Base-by-base conservation (phyloP, 306 rosid genomes). In the Vicia villosa region DNA sequence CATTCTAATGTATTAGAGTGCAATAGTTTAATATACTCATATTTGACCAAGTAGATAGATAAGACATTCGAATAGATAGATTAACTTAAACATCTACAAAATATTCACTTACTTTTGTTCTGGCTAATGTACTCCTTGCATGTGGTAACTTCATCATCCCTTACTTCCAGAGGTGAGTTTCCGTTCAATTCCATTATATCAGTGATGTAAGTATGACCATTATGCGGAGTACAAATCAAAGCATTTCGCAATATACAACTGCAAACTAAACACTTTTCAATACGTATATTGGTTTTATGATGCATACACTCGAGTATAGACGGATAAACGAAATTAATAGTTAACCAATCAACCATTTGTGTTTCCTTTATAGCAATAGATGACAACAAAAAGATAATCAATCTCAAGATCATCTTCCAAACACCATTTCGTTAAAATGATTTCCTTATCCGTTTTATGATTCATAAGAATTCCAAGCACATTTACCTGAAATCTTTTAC, bases 351-450 rank as follows among this genome's bases (percentile, higher is more conserved):
- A 41, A 92, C 4, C 11, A 0, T 2, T 34, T 72, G 62, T 51
- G 43, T 61, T 50, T 32, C 62, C 38, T 66, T 45, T n/a, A 19
- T 14, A 10, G 43, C 63, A 37, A 57, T 67, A 62, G 85, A 75
- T 2, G 98, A 96, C 54, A 92, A 89, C 79, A 92, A 69, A 22
- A 73, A 89, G 96, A 80, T 80, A 89, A 73, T 92, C 92, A 43
- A 85, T 68, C 79, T 64, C 80, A 24, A 24, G 28, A 24, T 24
- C 28, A 24, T 24, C 28, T 24, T 22, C 24, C 24, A 24, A 24
- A 24, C 8, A 54, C 41, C 34, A 51, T 45, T 70, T 78, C 26
- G 64, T 75, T 13, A 82, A 32, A 64, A 32, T 69, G 22, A 72
- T 64, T 34, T n/a, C 55, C 85, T 74, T 81, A 24, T 55, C 13